Percentiles rank a stretch among this genome's conserved stretches.
phyloP scores from a whole-genome alignment of 2,329 filamentous ascomycete genomes.

The Allantophomopsis lycopodina region DNA sequence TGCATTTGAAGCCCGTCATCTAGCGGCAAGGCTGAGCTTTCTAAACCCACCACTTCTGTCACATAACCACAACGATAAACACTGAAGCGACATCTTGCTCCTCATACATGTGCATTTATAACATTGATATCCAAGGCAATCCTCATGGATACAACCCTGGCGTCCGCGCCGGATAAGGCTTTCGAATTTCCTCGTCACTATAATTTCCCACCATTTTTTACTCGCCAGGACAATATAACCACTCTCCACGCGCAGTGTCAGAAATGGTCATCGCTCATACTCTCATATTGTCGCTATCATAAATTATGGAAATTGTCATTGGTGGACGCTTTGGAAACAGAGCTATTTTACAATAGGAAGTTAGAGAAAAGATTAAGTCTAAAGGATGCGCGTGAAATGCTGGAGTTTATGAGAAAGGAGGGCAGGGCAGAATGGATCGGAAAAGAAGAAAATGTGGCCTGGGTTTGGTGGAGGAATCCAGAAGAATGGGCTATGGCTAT shows the following conservation, averaged over 20 bases:
- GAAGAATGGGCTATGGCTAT: constrained; percentile 82
- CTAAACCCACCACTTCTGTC: no score
- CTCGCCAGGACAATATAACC: constrained; percentile 59
- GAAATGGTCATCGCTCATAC: constrained; percentile 80
- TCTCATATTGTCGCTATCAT: constrained; percentile 69
- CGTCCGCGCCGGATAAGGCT: no score
- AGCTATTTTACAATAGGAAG: constrained; percentile 42
- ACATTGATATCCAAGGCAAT: no score
- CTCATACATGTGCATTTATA: no score
- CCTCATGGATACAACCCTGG: no score
- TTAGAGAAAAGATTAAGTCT: constrained; percentile 35
- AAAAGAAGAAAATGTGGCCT: constrained; percentile 41
- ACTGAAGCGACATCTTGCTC: no score
- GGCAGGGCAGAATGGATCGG: constrained; percentile 54
- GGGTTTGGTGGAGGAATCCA: constrained; percentile 73
- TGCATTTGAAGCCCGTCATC: no score
- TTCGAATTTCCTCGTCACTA: constrained; percentile 45
- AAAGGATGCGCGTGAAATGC: constrained; percentile 39
- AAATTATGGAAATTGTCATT: constrained; percentile 61
- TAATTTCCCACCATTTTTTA: constrained; percentile 77
- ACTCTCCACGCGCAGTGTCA: constrained; percentile 64
- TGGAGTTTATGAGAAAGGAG: constrained; percentile 44
- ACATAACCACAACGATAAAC: no score
- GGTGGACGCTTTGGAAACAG: constrained; percentile 39
- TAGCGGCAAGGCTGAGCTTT: no score